Evolutionary conservation across 75 land plant genomes (phyloP), one percentile per base, ranked within the genome.

Genomic region (Azolla pinnata): DNA sequence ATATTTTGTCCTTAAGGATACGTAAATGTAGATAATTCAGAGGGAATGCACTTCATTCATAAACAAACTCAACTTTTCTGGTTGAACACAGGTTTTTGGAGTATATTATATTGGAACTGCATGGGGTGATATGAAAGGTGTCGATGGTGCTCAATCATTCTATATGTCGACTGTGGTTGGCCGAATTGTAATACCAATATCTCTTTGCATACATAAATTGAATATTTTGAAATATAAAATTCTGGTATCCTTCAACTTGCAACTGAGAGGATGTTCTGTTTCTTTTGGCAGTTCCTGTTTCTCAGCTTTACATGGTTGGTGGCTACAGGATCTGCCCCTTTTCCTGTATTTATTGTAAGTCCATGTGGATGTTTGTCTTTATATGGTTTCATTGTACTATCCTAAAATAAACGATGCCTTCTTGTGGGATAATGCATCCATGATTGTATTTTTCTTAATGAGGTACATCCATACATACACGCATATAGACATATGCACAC

Each of bases 41-140:
- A 19, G 53, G 7, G 19, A 19, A n/a, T 24, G 19, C 53, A 24
- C 19, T 51, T 51, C 8, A 51, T 5, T 8, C n/a, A 24, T 51
- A 18, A 5, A 19, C 24, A 19, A 19, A 5, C 24, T 18, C n/a
- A 51, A 25, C 57, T 55, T 26, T 26, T 55, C 14, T 14, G 23
- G 14, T 20, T 24, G 35, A 38, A 57, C 10, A 34, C 24, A 73
- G 75, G 75, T 73, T 31, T 73, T 73, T 61, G 75, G 75, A 33
- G 56, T 73, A 20, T 73, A 73, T 44, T 73, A 73, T 55, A 61
- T 73, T 18, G 75, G 75, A 30, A 73, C 75, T 18, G 63, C 70
- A 25, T 42, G 64, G 28, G 75, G 75, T 55, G 75, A 73, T 47
- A 29, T 54, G 42, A 44, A 50, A 25, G 75, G 75, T n/a, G 26